Conservation (phyloP, 805 yeast species). For the Cephaloascus albidus region DNA sequence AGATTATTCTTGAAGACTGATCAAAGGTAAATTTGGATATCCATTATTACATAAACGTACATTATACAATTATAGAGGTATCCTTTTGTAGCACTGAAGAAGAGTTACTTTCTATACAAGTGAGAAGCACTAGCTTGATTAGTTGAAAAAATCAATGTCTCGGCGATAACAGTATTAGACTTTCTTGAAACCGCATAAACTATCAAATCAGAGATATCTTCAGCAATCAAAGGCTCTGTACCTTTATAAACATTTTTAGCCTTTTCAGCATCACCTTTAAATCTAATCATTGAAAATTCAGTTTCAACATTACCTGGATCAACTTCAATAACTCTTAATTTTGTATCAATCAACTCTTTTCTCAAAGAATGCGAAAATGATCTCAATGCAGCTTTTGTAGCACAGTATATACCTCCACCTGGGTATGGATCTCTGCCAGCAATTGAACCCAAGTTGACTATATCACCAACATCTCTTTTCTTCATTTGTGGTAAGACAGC, state of each 20-base stretch:
- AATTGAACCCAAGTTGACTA: constrained; percentile 25
- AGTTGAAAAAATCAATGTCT: constrained; percentile 25
- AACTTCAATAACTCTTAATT: constrained; percentile 26
- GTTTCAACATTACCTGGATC: constrained; percentile 32
- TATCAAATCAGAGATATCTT: constrained; percentile 28
- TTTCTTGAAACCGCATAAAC: constrained; percentile 25
- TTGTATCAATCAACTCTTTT: constrained; percentile 24
- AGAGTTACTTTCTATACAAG: constrained; percentile 10
- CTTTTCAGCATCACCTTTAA: constrained; percentile 18
- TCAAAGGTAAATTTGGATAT: too few species aligned
- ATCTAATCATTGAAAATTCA: constrained; percentile 26
- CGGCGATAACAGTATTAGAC: constrained; percentile 26
- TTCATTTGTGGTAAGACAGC: constrained; percentile 26
- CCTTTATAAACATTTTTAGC: constrained; percentile 26
- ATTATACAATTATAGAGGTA: too few species aligned
- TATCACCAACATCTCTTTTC: constrained; percentile 23
- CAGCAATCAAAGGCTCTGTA: constrained; percentile 21
- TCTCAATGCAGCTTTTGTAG: constrained; percentile 26
- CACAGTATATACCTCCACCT: constrained; percentile 28
- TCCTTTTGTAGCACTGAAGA: too few species aligned
- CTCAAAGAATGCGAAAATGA: constrained; percentile 23
- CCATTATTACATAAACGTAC: too few species aligned
- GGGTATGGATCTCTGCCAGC: constrained; percentile 30
- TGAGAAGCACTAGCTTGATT: constrained; percentile 24
- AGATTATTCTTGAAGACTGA: constrained; percentile 5